Base-by-base conservation (phyloP, 192 early-diverging fungal genomes). In the Gigaspora rosea region DNA sequence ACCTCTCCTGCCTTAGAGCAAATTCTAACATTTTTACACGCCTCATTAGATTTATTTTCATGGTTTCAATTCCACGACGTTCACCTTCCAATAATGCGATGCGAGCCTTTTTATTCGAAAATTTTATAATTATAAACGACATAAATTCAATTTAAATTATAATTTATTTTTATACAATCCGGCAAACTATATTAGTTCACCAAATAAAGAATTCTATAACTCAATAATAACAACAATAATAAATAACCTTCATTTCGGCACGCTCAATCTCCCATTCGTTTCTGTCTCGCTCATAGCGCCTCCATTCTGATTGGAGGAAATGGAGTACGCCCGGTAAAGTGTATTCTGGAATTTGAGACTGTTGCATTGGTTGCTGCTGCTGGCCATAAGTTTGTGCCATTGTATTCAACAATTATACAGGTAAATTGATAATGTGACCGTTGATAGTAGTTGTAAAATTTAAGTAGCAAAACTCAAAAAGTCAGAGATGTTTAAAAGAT, bases 1-100 rank as follows among this genome's bases (percentile, higher is more conserved):
- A 93, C 93, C 94, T 88, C 79, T 95, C 92, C 70, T 91, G 88
- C 69, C 87, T 72, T 73, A 96, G 74, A 13, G 92, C 91, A 83
- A 87, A 94, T 80, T 96, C 94, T 11, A 96, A 85, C 95, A 96
- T 95, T 81, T 94, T 94, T 35, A 94, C 87, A 18, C 94, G 84
- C 78, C 89, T 86, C 81, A 91, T 81, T 74, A 96, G 79, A 83
- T 95, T 93, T 41, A 83, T 80, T 78, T 91, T 92, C 62, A 90
- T 72, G 63, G 89, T 93, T 61, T 95, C 94, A 54, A 90, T 80
- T n/a, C 88, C 94, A 49, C 91, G 80, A 36, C 90, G 83, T 78
- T 94, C 92, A 27, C 94, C 94, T 75, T 93, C 91, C 50, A 96
- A 83, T 72, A 91, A 84, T 10, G 93, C 90, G 64, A 95, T 83